Evolutionary conservation across 2,329 filamentous ascomycete species (phyloP), one percentile per base, ranked within the genome.

Genomic region (Scytalidium sp.): DNA sequence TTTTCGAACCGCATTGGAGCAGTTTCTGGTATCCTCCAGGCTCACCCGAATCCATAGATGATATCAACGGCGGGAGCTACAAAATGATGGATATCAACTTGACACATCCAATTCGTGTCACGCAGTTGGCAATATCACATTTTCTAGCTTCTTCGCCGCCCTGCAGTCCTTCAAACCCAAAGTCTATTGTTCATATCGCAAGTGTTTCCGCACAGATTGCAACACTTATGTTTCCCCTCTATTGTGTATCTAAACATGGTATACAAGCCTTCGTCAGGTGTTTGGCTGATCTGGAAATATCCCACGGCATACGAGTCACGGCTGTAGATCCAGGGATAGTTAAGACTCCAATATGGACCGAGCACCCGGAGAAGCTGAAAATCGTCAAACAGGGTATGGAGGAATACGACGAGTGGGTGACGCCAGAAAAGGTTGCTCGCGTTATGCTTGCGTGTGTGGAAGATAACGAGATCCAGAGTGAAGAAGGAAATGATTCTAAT

Each of bases 1-100:
- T 77, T 3, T 77, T 71, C 44, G 75, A 76, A 52, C 74, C 75
- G 56, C 41, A 49, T 7, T 56, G 46, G 50, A 58, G 58, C 45
- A 74, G 69, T 49, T 78, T 78, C 62, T 78, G 74, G 72, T 60
- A 71, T 21, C 73, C 74, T 2, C 73, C 74, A 3, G 71, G 67
- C 25, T 29, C 25, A 29, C 25, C 25, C 13, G 8, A 8, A 13
- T 7, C 25, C 13, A 13, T 8, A 29, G 25, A 29, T 29, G 25
- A 29, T 29, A 29, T 29, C 8, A 29, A 13, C 25, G 8, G 8
- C 13, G 25, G 25, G 13, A 13, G 70, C 46, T 77, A 75, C 55
- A 66, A 67, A 29, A 50, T 66, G 46, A 45, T 78, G 17, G 74
- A 77, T 47, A 75, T 78, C 62, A 78, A 78, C 53, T 49, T 78